Conservation (phyloP, 208 protist species). For the Kentomonas sorsogonicus region DNA sequence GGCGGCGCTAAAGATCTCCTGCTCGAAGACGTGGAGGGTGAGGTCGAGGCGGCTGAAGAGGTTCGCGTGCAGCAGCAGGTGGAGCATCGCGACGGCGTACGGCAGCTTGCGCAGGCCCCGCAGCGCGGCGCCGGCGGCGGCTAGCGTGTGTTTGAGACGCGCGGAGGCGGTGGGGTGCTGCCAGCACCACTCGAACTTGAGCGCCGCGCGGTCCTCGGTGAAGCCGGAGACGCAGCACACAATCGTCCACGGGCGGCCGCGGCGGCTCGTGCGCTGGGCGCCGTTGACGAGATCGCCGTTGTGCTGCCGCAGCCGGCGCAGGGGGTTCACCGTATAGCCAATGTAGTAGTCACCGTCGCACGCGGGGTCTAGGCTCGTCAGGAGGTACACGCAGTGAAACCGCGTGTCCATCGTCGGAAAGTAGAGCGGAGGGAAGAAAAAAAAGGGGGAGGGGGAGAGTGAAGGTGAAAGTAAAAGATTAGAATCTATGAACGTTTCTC, state of each 20-base stretch:
- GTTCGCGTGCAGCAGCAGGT: constrained; percentile 43
- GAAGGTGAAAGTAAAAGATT: constrained; percentile 3
- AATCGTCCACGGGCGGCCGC: constrained; percentile 87
- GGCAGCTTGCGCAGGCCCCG: constrained; percentile 38
- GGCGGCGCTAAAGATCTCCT: constrained; percentile 23
- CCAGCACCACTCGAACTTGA: constrained; percentile 96
- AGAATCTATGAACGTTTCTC: constrained; percentile 10
- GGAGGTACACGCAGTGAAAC: constrained; percentile 90
- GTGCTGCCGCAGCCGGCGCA: constrained; percentile 90
- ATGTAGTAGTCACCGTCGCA: constrained; percentile 83
- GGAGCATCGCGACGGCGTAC: constrained; percentile 58
- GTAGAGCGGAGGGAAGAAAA: constrained; percentile 6
- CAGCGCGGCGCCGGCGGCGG: constrained; percentile 8
- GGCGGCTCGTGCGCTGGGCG: constrained; percentile 67
- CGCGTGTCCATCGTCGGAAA: constrained; percentile 63
- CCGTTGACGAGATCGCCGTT: constrained; percentile 93
- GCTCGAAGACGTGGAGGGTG: constrained; percentile 72
- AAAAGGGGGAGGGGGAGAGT: neutral
- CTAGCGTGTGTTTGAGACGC: constrained; percentile 38
- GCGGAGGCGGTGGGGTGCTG: constrained; percentile 76
- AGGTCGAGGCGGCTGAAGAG: constrained; percentile 67
- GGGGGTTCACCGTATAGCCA: constrained; percentile 92
- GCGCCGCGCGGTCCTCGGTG: constrained; percentile 73
- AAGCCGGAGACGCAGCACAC: constrained; percentile 92
- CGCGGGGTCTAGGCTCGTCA: constrained; percentile 66